A percentile compares a stretch with the other conserved stretches of the same genome.
Evolutionary conservation across 2,329 filamentous ascomycete species (phyloP).

Genomic region (Pseudopyrenochaeta lycopersici): DNA sequence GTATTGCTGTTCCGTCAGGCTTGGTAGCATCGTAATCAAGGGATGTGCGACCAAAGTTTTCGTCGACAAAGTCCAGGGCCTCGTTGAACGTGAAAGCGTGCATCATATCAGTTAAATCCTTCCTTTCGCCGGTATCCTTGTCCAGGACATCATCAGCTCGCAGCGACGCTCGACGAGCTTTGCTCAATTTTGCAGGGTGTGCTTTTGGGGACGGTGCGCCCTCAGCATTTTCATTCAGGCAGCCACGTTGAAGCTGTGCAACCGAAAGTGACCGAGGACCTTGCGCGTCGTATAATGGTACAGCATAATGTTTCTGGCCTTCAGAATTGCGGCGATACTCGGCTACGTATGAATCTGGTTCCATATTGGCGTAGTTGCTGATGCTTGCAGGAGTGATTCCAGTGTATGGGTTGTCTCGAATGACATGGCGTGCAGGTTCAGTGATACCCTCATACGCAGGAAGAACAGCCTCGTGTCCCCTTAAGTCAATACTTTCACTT

Average conservation of each 20-base stretch:
- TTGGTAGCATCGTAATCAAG: conserved; percentile 31
- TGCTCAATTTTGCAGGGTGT: conserved; percentile 29
- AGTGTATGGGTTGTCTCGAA: conserved; percentile 30
- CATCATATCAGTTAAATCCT: conserved; percentile 45
- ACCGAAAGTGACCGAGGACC: conserved; percentile 24
- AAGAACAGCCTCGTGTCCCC: conserved; percentile 9
- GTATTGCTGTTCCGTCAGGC: conserved; percentile 33
- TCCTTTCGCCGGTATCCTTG: conserved; percentile 42
- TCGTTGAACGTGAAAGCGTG: conserved; percentile 42
- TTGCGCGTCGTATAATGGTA: conserved; percentile 26
- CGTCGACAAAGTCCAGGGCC: conserved; percentile 29
- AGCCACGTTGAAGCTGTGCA: conserved; percentile 18
- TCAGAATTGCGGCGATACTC: conserved; percentile 38
- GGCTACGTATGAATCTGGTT: conserved; percentile 7
- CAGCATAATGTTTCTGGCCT: conserved; percentile 31
- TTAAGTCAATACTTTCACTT: conserved; percentile 21
- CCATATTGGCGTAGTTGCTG: conserved; percentile 5
- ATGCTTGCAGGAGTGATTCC: conserved; percentile 8
- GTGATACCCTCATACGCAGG: conserved; percentile 21
- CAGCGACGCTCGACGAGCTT: conserved; percentile 27
- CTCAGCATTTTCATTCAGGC: conserved; percentile 1
- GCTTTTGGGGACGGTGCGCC: conserved; percentile 11
- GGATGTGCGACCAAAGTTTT: conserved; percentile 18
- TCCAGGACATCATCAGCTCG: conserved; percentile 35
- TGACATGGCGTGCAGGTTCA: conserved; percentile 9